Percentiles rank a stretch among this genome's conserved stretches.
phyloP scores from a whole-genome alignment of 2,329 filamentous ascomycete species.

The Trichophyton simii region DNA sequence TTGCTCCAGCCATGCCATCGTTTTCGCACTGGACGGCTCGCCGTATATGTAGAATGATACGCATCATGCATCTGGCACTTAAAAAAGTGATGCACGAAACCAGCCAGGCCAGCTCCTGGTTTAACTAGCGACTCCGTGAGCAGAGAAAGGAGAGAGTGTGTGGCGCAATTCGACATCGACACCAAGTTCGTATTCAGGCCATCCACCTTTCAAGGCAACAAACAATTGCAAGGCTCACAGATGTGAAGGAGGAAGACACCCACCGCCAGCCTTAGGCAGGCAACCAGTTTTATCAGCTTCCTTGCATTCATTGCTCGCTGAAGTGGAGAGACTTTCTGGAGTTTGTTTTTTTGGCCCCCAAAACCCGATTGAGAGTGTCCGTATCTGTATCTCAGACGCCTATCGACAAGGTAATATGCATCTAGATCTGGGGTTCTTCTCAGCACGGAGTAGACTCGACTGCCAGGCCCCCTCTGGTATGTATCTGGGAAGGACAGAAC shows the following conservation, averaged over 20 bases:
- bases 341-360: background rate
- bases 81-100: background rate
- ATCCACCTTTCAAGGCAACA: background rate
- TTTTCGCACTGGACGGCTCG: background rate
- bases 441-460: background rate
- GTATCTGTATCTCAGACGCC: background rate
- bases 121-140: background rate
- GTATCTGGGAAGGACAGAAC: background rate
- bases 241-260: background rate
- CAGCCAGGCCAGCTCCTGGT: background rate
- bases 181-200: background rate
- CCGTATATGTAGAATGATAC: conserved; percentile 1
- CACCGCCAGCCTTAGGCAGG: background rate
- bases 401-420: background rate
- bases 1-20: background rate
- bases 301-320: background rate
- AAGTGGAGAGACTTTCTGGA: background rate
- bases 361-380: background rate
- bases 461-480: background rate
- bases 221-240: background rate
- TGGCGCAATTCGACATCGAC: background rate
- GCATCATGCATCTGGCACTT: conserved; percentile 1
- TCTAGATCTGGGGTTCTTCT: background rate
- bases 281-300: background rate
- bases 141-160: background rate